A percentile compares a stretch with the other conserved stretches of the same genome.
Conservation (phyloP, 1,139 yeast genomes). For the Zygosaccharomyces sapae region DNA sequence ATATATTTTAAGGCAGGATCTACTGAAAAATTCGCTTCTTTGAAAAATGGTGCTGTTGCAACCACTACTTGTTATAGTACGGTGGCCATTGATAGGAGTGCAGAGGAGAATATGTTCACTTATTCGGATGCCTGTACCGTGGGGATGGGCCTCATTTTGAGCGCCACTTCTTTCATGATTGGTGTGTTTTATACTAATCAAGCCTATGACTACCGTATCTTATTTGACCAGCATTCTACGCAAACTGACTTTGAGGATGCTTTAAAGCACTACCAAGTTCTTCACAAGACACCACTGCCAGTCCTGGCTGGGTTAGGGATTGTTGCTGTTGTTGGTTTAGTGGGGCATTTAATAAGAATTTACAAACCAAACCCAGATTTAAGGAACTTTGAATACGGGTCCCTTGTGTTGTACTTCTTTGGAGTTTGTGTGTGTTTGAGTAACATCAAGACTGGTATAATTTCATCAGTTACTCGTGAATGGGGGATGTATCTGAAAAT, state of each 20-base stretch:
- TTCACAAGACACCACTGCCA: slow-evolving; percentile 50
- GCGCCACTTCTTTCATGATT: slow-evolving; percentile 63
- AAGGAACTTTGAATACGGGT: slow-evolving; percentile 84
- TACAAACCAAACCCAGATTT: slow-evolving; percentile 82
- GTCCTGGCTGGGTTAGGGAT: slow-evolving; percentile 52
- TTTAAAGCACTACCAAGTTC: slow-evolving; percentile 64
- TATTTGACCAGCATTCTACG: slow-evolving; percentile 57
- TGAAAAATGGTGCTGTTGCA: too few relatives aligned
- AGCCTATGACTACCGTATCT: slow-evolving; percentile 76
- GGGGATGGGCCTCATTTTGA: slow-evolving; percentile 31
- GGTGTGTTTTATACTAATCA: slow-evolving; percentile 76
- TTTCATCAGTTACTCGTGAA: slow-evolving; percentile 60
- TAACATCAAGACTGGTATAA: slow-evolving; percentile 77
- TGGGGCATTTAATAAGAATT: slow-evolving; percentile 72
- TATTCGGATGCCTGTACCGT: slow-evolving; percentile 26
- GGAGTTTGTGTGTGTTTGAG: slow-evolving; percentile 78
- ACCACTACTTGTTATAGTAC: too few relatives aligned
- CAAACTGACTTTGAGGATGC: slow-evolving; percentile 56
- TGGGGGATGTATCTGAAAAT: slow-evolving; percentile 88
- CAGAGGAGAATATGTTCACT: slow-evolving; percentile 3
- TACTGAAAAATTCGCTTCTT: neutral
- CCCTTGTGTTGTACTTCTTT: slow-evolving; percentile 65
- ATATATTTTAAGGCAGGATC: neutral
- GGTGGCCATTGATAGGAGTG: too few relatives aligned
- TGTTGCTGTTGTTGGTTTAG: slow-evolving; percentile 51